These are phyloP conservation scores for Porpolomopsis calyptriformis DNA, from an alignment of 768 basidiomycete genomes.

Conservation along the genomic window DNA sequence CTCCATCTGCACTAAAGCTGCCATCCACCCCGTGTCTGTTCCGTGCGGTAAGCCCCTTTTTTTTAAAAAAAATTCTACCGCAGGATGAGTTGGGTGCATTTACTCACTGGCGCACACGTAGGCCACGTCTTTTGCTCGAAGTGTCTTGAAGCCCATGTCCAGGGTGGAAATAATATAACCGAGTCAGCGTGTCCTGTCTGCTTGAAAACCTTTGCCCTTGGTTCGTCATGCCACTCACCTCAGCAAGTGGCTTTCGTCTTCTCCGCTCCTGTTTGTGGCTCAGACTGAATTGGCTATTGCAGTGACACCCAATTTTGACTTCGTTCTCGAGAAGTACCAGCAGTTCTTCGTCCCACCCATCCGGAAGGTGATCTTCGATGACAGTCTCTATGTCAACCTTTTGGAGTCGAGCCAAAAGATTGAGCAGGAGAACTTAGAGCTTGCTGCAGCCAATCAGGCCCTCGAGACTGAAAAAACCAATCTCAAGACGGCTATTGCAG, in stretches of 20 bases:
- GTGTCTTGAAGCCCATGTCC: conserved; percentile 37
- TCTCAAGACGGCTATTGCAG: too few species aligned
- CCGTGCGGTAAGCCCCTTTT: conserved; percentile 10
- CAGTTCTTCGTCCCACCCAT: conserved; percentile 31
- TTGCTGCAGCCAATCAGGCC: neutral
- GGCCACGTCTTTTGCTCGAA: conserved; percentile 56
- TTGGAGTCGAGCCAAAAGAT: neutral
- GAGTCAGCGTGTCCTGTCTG: conserved; percentile 50
- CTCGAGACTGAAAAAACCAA: neutral
- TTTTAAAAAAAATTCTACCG: too few species aligned
- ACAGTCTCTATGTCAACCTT: neutral
- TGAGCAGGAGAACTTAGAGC: neutral
- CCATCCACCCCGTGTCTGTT: conserved; percentile 4
- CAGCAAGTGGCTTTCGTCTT: too few species aligned
- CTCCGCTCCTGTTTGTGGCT: neutral
- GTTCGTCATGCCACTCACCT: too few species aligned
- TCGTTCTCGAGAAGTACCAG: conserved; percentile 34
- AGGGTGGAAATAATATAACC: conserved; percentile 20
- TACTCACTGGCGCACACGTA: too few species aligned
- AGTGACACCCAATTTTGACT: conserved; percentile 36
- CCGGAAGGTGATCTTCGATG: conserved; percentile 19
- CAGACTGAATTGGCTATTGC: neutral
- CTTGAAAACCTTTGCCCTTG: too few species aligned
- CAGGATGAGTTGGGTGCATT: too few species aligned
- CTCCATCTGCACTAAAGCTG: neutral